Percentiles rank a stretch among this genome's conserved stretches.
phyloP scores from a whole-genome alignment of 2,329 filamentous ascomycete genomes.

The Calonectria multiphialidica region DNA sequence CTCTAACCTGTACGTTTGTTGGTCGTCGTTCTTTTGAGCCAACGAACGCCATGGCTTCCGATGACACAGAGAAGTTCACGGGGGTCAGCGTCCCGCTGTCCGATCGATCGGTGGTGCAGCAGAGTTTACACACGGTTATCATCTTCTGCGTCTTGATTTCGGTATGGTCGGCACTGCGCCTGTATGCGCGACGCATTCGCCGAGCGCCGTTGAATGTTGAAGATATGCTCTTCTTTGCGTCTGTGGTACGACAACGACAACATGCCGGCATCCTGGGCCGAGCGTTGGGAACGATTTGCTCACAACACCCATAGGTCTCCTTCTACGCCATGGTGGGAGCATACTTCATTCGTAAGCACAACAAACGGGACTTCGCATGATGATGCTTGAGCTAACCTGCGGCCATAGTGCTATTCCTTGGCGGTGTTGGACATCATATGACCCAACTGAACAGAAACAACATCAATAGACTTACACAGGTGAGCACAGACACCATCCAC shows the following conservation, averaged over 20 bases:
- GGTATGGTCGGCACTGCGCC: slow-evolving; percentile 21
- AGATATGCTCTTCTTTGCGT: slow-evolving; percentile 28
- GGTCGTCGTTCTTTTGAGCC: not conserved
- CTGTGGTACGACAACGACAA: slow-evolving; percentile 26
- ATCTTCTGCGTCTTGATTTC: slow-evolving; percentile 27
- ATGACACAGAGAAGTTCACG: slow-evolving; percentile 18
- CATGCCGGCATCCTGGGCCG: no score
- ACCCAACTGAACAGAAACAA: slow-evolving; percentile 20
- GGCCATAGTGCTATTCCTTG: slow-evolving; percentile 24
- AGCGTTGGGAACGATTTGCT: not conserved
- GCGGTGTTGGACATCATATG: slow-evolving; percentile 30
- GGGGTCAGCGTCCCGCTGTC: slow-evolving; percentile 15
- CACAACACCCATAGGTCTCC: slow-evolving; percentile 7
- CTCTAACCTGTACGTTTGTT: not conserved
- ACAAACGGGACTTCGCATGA: no score
- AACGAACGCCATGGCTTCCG: slow-evolving; percentile 6
- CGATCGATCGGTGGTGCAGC: slow-evolving; percentile 15
- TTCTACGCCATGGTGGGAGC: slow-evolving; percentile 29
- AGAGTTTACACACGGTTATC: slow-evolving; percentile 25
- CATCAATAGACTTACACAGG: slow-evolving; percentile 28
- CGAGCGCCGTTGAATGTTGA: slow-evolving; percentile 25
- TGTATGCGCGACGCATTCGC: slow-evolving; percentile 27
- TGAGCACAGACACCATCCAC: slow-evolving; percentile 7
- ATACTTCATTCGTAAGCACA: slow-evolving; percentile 22
- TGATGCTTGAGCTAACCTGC: not conserved